A percentile compares a stretch with the other conserved stretches of the same genome.
Evolutionary conservation across 106 monocot species (phyloP).

Genomic region (Dendrobium nobile): DNA sequence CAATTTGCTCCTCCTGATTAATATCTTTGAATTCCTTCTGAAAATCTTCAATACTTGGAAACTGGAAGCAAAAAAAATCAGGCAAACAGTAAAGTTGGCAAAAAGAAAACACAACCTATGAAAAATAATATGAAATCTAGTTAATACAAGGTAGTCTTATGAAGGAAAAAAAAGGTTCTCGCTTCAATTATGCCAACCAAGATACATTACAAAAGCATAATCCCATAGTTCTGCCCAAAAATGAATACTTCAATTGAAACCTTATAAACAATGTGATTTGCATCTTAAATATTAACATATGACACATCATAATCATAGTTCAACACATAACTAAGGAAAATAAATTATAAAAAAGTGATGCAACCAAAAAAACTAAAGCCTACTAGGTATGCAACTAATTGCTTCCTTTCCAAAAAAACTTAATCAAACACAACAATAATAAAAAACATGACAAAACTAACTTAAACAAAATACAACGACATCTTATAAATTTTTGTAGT

Average conservation of each 20-base stretch:
- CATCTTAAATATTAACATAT: not conserved
- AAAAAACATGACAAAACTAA: too few species aligned
- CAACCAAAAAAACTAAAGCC: too few species aligned
- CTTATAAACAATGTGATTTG: not conserved
- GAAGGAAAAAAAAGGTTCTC: not conserved
- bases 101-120: not conserved
- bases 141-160: not conserved
- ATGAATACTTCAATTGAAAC: not conserved
- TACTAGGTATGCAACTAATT: too few species aligned
- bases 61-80: slow-evolving; percentile 30
- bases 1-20: slow-evolving; percentile 92
- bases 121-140: not conserved
- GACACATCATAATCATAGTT: not conserved
- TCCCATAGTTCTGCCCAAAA: not conserved
- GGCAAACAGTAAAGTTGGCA: not conserved
- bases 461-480: too few species aligned
- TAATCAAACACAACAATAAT: too few species aligned
- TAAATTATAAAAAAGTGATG: not conserved
- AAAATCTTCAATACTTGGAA: slow-evolving; percentile 88
- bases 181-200: not conserved
- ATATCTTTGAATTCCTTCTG: slow-evolving; percentile 97
- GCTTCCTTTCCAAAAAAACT: too few species aligned
- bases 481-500: too few species aligned
- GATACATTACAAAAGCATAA: not conserved
- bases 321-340: not conserved